Evolutionary conservation across 2,329 filamentous ascomycete species (phyloP).

Genomic region (Microsporum canis): DNA sequence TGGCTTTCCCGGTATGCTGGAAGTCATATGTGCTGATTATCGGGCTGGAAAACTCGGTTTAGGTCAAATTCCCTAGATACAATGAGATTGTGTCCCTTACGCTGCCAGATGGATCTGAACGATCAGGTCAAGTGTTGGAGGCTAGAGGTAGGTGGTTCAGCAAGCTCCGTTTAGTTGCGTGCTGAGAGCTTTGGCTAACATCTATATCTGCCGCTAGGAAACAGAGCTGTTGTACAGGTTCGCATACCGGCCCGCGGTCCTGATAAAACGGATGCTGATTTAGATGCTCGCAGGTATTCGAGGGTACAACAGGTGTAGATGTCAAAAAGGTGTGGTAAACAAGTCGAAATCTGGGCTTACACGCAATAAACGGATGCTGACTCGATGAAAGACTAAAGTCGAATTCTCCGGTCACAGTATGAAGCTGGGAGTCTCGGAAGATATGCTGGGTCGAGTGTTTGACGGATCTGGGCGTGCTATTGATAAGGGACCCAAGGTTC

Average conservation of each 20-base stretch:
- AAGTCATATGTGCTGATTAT: not conserved
- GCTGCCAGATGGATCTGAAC: conserved; percentile 84
- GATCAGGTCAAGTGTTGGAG: conserved; percentile 92
- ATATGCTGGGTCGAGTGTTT: conserved; percentile 98
- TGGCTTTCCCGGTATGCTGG: not conserved
- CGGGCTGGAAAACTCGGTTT: conserved; percentile 6
- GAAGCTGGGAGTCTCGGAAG: conserved; percentile 97
- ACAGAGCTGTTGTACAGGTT: conserved; percentile 91
- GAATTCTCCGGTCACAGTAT: conserved; percentile 94
- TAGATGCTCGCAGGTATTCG: conserved; percentile 68
- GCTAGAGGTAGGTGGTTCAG: conserved; percentile 61
- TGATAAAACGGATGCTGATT: conserved; percentile 2
- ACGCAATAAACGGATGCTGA: conserved; percentile 15
- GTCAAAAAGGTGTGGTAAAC: conserved; percentile 69
- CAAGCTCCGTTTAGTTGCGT: not conserved
- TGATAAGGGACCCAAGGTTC: conserved; percentile 96
- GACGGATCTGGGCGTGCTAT: conserved; percentile 96
- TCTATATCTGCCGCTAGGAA: conserved; percentile 46
- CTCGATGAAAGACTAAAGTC: conserved; percentile 66
- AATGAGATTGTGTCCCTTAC: conserved; percentile 97
- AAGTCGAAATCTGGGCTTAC: not conserved
- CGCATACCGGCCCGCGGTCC: conserved; percentile 1
- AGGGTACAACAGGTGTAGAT: conserved; percentile 93
- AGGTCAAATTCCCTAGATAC: conserved; percentile 96
- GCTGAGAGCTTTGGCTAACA: conserved; percentile 1